Evolutionary conservation across 495 filamentous ascomycete genomes (phyloP).

Genomic region (Lepraria neglecta): DNA sequence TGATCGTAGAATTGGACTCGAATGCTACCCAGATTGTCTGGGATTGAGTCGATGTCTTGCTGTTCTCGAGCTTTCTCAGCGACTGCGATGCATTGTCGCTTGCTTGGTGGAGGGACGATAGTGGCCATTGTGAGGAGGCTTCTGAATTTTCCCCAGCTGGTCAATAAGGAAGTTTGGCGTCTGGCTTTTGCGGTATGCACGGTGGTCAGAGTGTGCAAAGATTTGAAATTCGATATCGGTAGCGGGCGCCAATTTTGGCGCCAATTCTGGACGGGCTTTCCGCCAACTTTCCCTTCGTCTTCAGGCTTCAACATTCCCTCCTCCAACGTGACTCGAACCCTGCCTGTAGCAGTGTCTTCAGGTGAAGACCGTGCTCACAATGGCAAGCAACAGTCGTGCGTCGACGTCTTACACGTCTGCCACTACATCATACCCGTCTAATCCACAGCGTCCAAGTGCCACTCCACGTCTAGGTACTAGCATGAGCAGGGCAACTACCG

Average conservation of each 20-base stretch:
- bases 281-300: too few species aligned
- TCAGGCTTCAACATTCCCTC: neutral
- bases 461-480: conserved; percentile 32
- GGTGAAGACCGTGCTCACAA: conserved; percentile 10
- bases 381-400: conserved; percentile 26
- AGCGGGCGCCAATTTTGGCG: too few species aligned
- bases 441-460: conserved; percentile 24
- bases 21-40: conserved; percentile 67
- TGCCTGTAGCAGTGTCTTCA: neutral
- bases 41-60: conserved; percentile 66
- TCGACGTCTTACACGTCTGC: conserved; percentile 36
- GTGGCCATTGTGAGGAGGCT: conserved; percentile 64
- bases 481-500: conserved; percentile 39
- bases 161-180: too few species aligned
- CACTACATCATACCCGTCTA: conserved; percentile 33
- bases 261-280: too few species aligned
- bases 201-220: too few species aligned
- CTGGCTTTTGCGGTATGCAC: too few species aligned
- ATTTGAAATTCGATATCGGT: too few species aligned
- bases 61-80: conserved; percentile 67
- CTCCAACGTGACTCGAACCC: neutral
- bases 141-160: neutral
- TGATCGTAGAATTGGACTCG: conserved; percentile 85
- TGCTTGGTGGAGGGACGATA: conserved; percentile 79
- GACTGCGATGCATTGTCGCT: conserved; percentile 73